Base-by-base conservation (phyloP, 805 yeast species). In the Candida hungchunana region DNA sequence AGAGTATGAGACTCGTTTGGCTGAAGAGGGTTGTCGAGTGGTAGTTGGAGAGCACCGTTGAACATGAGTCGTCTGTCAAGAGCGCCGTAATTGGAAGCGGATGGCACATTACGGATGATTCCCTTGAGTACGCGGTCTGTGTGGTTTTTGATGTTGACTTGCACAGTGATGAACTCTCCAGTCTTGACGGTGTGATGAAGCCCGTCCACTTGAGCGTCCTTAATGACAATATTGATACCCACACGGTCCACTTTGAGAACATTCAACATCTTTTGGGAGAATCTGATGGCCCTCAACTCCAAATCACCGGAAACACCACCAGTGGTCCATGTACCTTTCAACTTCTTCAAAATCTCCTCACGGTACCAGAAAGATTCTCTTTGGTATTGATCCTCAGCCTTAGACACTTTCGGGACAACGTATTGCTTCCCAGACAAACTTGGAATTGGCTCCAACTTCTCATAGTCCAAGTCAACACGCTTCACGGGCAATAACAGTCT, bases 291-390 rank as follows among this genome's bases (percentile, higher is more conserved):
- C 21, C 95, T 64, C 23, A 86, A 58, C 45, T 84, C 90, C 30
- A 86, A 67, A 15, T 56, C 53, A 1, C 95, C 95, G 1, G 45
- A 34, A 19, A 79, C 58, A 26, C 59, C 62, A 14, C 58, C 62
- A 4, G 65, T 57, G 16, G 49, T 50, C 98, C 98, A 90, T 3
- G 57, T 48, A 3, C 95, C 96, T 3, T 60, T 56, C 5, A 93
- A 48, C 12, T 64, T 63, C 30, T 70, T 65, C 34, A 90, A 61
- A 1, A 93, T 55, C 42, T 71, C 69, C 38, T 82, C 77, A 39
- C 95, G 63, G 44, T 82, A 73, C 98, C 98, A 90, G 57, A 88
- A 93, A 3, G 74, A 62, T 42, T 77, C 79, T 38, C 77, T 67
- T 60, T 77, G 72, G 35, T 66, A 71, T 29, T 48, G 48, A 23